Percentiles rank a stretch among this genome's conserved stretches.
These are phyloP conservation scores for Camellia oleifera DNA, from an alignment of 179 eudicot species.

Conservation along the genomic window DNA sequence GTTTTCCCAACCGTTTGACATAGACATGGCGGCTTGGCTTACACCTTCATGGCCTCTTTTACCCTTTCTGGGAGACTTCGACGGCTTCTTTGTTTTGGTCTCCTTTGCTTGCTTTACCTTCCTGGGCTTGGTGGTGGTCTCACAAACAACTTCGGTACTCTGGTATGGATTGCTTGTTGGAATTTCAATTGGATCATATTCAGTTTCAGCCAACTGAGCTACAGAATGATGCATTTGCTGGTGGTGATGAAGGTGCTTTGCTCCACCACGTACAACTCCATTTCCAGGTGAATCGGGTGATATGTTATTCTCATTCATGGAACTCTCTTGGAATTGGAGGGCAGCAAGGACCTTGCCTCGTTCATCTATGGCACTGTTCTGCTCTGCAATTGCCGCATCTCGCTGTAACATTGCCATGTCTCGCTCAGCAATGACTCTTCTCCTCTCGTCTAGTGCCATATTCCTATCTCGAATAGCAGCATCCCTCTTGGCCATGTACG, in stretches of 20 bases:
- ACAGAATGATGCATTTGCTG: constrained; percentile 36
- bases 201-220: constrained; percentile 36
- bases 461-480: constrained; percentile 84
- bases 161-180: constrained; percentile 21
- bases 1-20: constrained; percentile 47
- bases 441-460: constrained; percentile 84
- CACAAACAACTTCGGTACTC: constrained; percentile 27
- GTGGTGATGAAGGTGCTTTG: constrained; percentile 52
- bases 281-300: constrained; percentile 50
- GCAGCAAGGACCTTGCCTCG: constrained; percentile 68
- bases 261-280: constrained; percentile 34
- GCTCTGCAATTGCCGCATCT: constrained; percentile 74
- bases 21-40: constrained; percentile 23
- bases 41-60: constrained; percentile 45
- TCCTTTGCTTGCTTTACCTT: constrained; percentile 64
- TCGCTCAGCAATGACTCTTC: constrained; percentile 80
- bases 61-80: constrained; percentile 42
- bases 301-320: constrained; percentile 41
- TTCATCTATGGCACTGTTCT: constrained; percentile 69
- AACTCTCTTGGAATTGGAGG: constrained; percentile 58
- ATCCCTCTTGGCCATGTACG: constrained; percentile 87
- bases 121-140: constrained; percentile 35
- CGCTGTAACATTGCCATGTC: constrained; percentile 87
- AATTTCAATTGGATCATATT: constrained; percentile 42
- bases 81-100: constrained; percentile 34